These are phyloP conservation scores for Porphyrellus cyaneotinctus DNA, from an alignment of 768 basidiomycete genomes.

Conservation along the genomic window DNA sequence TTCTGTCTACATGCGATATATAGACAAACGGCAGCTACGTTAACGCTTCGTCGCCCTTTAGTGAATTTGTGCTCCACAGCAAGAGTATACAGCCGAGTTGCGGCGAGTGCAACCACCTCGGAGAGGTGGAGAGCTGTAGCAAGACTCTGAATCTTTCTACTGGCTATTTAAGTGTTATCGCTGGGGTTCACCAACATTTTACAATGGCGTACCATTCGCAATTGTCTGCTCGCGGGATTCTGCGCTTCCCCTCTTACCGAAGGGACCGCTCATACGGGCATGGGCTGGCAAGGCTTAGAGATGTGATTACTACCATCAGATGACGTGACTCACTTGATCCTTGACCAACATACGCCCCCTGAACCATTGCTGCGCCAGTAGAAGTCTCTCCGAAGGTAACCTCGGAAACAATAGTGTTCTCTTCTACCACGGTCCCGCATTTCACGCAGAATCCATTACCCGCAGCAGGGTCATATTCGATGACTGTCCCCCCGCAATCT, in stretches of 20 bases:
- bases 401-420: conserved; percentile 91
- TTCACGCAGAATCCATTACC: conserved; percentile 82
- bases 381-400: conserved; percentile 94
- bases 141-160: conserved; percentile 77
- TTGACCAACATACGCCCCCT: conserved; percentile 88
- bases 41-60: conserved; percentile 86
- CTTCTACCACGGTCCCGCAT: conserved; percentile 89
- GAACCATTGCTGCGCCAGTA: conserved; percentile 90
- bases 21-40: conserved; percentile 93
- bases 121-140: conserved; percentile 74
- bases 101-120: conserved; percentile 75
- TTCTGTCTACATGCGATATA: conserved; percentile 92
- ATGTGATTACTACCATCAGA: neutral
- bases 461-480: conserved; percentile 80
- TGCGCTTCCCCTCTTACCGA: conserved; percentile 70
- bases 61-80: conserved; percentile 94
- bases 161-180: conserved; percentile 45
- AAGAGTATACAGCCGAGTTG: conserved; percentile 85
- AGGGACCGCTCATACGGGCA: conserved; percentile 77
- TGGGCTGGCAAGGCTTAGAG: conserved; percentile 47
- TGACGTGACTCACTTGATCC: conserved; percentile 69
- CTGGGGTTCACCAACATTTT: neutral
- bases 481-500: conserved; percentile 78
- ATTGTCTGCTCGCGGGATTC: conserved; percentile 92
- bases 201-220: conserved; percentile 62